These are phyloP conservation scores for Biscogniauxia mediterranea DNA, from an alignment of 2,329 filamentous ascomycete species.

Conservation along the genomic window DNA sequence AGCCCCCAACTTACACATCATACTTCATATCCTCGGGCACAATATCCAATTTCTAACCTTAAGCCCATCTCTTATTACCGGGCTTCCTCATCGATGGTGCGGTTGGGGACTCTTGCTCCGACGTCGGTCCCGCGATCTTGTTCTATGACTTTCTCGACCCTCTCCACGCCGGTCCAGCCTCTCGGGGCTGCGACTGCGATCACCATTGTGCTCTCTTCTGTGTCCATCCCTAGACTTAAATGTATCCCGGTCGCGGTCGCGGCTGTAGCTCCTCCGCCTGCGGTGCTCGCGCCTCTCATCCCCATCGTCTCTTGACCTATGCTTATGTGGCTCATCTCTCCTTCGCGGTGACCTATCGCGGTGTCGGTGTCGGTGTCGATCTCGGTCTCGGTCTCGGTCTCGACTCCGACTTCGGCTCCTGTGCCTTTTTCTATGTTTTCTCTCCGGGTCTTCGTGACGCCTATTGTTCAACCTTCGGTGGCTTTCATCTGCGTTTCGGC, in stretches of 20 bases:
- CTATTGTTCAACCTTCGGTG: slow-evolving; percentile 22
- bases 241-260: slow-evolving; percentile 19
- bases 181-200: slow-evolving; percentile 25
- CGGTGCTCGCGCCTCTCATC: slow-evolving; percentile 44
- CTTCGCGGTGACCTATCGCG: slow-evolving; percentile 29
- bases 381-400: slow-evolving; percentile 24
- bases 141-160: slow-evolving; percentile 18
- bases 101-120: slow-evolving; percentile 25
- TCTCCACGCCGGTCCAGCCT: slow-evolving; percentile 16
- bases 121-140: slow-evolving; percentile 24
- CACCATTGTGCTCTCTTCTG: slow-evolving; percentile 20
- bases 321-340: slow-evolving; percentile 19
- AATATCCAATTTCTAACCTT: slow-evolving; percentile 1
- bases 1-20: no score
- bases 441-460: slow-evolving; percentile 32
- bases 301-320: slow-evolving; percentile 41
- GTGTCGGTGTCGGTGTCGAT: slow-evolving; percentile 7
- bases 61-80: slow-evolving; percentile 12
- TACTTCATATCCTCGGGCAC: neutral
- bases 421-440: slow-evolving; percentile 34
- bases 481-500: slow-evolving; percentile 19
- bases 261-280: slow-evolving; percentile 22
- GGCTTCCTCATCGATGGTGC: slow-evolving; percentile 15
- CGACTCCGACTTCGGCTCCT: slow-evolving; percentile 32
- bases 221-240: slow-evolving; percentile 16